phyloP scores from a whole-genome alignment of 2,329 filamentous ascomycete species.

The Sclerotiophoma versabilis region DNA sequence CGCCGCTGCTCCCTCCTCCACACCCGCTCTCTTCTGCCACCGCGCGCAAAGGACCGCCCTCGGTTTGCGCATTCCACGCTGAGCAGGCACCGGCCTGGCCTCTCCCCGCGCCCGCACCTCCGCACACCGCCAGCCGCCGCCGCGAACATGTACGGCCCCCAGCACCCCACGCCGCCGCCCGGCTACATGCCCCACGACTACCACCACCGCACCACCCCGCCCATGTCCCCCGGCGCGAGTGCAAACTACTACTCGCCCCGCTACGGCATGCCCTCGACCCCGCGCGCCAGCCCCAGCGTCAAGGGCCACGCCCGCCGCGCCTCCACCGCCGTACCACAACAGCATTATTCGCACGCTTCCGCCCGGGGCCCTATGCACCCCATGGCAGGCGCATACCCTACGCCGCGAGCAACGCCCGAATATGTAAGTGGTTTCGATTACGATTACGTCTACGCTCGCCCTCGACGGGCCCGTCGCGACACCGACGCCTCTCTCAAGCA shows the following conservation, averaged over 20 bases:
- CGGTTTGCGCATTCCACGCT: slow-evolving; percentile 43
- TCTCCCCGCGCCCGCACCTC: slow-evolving; percentile 18
- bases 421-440: slow-evolving; percentile 69
- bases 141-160: slow-evolving; percentile 38
- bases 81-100: slow-evolving; percentile 44
- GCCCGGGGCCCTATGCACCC: slow-evolving; percentile 51
- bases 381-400: slow-evolving; percentile 54
- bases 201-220: slow-evolving; percentile 43
- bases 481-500: slow-evolving; percentile 49
- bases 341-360: slow-evolving; percentile 53
- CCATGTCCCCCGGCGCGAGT: slow-evolving; percentile 57
- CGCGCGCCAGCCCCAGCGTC: slow-evolving; percentile 55
- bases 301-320: slow-evolving; percentile 62
- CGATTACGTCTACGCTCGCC: slow-evolving; percentile 56
- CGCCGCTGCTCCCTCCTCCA: slow-evolving; percentile 42
- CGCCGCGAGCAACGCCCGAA: slow-evolving; percentile 64
- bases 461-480: slow-evolving; percentile 50
- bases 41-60: slow-evolving; percentile 33
- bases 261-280: slow-evolving; percentile 57
- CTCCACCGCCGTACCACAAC: slow-evolving; percentile 56
- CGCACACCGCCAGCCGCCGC: slow-evolving; percentile 15
- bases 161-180: slow-evolving; percentile 46
- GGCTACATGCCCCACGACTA: slow-evolving; percentile 49
- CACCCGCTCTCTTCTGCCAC: slow-evolving; percentile 27
- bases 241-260: slow-evolving; percentile 62